These are phyloP conservation scores for Chrysosporium keratinophilum DNA, from an alignment of 2,329 filamentous ascomycete species.

Conservation along the genomic window DNA sequence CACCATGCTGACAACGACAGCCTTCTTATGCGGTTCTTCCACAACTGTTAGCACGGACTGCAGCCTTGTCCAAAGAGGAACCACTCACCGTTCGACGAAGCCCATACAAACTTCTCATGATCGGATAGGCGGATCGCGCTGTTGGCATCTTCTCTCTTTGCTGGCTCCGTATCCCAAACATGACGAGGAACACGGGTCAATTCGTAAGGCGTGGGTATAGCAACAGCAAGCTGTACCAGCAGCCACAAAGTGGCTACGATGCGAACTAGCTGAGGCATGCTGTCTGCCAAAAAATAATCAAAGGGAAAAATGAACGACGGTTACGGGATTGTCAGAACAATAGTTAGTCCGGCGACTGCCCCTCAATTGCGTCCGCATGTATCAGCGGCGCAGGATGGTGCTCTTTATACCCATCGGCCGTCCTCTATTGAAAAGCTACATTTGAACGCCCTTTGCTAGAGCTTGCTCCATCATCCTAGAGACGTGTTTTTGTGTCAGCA, in stretches of 20 bases:
- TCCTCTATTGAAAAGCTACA: no score
- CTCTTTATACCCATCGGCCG: no score
- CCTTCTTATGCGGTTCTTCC: slow-evolving; percentile 7
- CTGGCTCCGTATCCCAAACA: background rate
- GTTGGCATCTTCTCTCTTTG: background rate
- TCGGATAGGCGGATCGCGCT: background rate
- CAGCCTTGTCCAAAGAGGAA: no score
- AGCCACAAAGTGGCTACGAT: slow-evolving; percentile 10
- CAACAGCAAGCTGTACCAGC: slow-evolving; percentile 2
- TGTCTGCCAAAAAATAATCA: background rate
- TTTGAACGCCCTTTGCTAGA: no score
- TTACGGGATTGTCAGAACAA: no score
- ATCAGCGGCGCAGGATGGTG: no score
- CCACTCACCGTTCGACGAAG: slow-evolving; percentile 9
- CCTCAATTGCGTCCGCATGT: no score
- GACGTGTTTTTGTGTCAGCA: no score
- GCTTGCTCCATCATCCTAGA: no score
- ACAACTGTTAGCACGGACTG: background rate
- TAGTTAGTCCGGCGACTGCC: no score
- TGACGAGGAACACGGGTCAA: slow-evolving; percentile 5
- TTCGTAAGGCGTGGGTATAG: background rate
- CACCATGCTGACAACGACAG: slow-evolving; percentile 10
- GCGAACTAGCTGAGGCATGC: slow-evolving; percentile 3
- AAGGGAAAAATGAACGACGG: no score
- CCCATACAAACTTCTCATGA: slow-evolving; percentile 10